A percentile compares a stretch with the other conserved stretches of the same genome.
Evolutionary conservation across 441 rosid species (phyloP).

Genomic region (Omphalea diandra): DNA sequence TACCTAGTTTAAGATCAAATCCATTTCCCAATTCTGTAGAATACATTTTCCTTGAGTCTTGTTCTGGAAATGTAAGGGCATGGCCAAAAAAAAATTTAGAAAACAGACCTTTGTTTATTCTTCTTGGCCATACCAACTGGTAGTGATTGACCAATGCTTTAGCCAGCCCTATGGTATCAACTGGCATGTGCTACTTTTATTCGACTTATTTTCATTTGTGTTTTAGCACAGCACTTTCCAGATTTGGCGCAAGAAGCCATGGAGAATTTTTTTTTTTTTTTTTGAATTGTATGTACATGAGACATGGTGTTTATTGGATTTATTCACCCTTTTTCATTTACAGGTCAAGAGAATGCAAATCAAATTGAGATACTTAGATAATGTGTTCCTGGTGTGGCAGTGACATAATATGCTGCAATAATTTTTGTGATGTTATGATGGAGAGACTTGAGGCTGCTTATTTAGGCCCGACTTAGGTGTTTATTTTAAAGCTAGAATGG

Average conservation of each 20-base stretch:
- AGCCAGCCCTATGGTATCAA: not conserved
- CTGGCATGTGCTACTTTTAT: not conserved
- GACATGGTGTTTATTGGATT: not conserved
- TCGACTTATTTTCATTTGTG: not conserved
- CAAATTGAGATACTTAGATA: not conserved
- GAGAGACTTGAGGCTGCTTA: no score
- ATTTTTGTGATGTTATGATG: no score
- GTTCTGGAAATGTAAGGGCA: not conserved
- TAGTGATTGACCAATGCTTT: not conserved
- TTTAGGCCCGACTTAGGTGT: no score
- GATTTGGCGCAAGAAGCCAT: slow-evolving; percentile 3
- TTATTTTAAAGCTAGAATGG: no score
- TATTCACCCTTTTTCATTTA: not conserved
- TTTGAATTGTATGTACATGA: not conserved
- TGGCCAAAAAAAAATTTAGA: not conserved
- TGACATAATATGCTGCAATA: not conserved
- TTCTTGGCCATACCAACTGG: not conserved
- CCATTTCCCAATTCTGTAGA: not conserved
- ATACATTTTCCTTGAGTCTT: not conserved
- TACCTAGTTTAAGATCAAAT: not conserved
- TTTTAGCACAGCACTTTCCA: not conserved
- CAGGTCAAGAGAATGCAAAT: not conserved
- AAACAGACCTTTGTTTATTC: not conserved
- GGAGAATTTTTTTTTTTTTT: not conserved
- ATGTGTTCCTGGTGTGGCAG: not conserved